Conservation (phyloP, 805 yeast genomes). For the Candida parachauliodes region DNA sequence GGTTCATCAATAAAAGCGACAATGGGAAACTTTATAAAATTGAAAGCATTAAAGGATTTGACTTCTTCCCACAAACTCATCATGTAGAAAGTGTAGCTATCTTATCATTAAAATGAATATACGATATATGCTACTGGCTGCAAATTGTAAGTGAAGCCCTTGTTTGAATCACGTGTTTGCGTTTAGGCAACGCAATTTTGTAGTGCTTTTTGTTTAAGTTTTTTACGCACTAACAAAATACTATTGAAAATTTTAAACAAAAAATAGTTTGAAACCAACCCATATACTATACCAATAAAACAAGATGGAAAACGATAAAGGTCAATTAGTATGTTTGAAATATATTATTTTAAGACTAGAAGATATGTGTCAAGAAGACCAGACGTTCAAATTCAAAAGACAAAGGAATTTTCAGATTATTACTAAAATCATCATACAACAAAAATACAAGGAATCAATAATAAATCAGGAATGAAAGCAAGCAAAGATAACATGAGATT, state of each 20-base stretch:
- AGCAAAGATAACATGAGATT: no score
- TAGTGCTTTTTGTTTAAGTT: no score
- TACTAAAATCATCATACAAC: no score
- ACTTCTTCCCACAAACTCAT: conserved; percentile 93
- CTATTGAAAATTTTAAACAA: conserved; percentile 10
- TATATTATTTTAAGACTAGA: not conserved
- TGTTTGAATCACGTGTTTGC: not conserved
- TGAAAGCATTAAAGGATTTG: conserved; percentile 89
- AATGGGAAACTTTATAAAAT: conserved; percentile 63
- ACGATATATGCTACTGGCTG: conserved; percentile 6
- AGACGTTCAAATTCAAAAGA: no score
- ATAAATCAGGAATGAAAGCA: no score
- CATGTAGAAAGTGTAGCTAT: conserved; percentile 90
- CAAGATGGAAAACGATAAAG: conserved; percentile 99
- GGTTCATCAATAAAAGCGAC: conserved; percentile 64
- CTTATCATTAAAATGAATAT: conserved; percentile 25
- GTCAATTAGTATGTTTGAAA: conserved; percentile 85
- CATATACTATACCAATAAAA: conserved; percentile 7
- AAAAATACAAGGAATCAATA: no score
- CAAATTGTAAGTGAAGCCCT: conserved; percentile 3
- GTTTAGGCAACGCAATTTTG: no score
- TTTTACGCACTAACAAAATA: not conserved
- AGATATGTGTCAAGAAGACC: not conserved
- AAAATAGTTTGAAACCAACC: not conserved
- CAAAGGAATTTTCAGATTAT: no score